Percentiles rank a stretch among this genome's conserved stretches.
Evolutionary conservation across 2,329 filamentous ascomycete genomes (phyloP).

Genomic region (Hymenoscyphus scutula): DNA sequence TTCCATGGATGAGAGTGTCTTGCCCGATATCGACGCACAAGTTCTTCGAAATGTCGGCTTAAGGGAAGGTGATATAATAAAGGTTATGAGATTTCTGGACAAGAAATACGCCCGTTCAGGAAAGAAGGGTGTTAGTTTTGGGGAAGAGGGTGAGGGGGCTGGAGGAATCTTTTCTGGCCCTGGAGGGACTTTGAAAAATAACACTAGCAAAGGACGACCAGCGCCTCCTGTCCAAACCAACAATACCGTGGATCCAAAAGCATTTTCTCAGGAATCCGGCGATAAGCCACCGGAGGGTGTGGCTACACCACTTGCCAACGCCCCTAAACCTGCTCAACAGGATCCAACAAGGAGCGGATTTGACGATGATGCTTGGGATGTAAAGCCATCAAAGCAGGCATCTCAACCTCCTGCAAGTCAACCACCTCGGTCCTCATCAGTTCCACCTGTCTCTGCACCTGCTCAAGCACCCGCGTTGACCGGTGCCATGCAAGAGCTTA

Average conservation of each 20-base stretch:
- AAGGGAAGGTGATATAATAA: conserved; percentile 93
- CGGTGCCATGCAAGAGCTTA: conserved; percentile 68
- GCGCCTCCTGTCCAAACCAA: conserved; percentile 82
- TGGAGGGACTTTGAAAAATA: conserved; percentile 87
- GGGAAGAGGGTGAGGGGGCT: conserved; percentile 53
- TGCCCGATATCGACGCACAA: conserved; percentile 83
- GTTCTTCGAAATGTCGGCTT: conserved; percentile 86
- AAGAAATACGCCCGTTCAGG: conserved; percentile 70
- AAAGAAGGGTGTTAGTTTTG: conserved; percentile 52
- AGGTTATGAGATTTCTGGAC: conserved; percentile 88
- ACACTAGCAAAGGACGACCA: conserved; percentile 88
- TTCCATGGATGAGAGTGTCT: conserved; percentile 91
- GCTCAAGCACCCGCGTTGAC: conserved; percentile 53
- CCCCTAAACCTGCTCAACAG: conserved; percentile 44
- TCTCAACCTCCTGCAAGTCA: conserved; percentile 37
- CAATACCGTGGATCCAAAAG: conserved; percentile 83
- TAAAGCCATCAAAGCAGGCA: conserved; percentile 72
- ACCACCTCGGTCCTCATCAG: conserved; percentile 41
- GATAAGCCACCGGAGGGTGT: conserved; percentile 44
- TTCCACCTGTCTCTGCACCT: conserved; percentile 36
- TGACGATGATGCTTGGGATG: conserved; percentile 96
- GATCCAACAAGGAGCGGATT: conserved; percentile 63
- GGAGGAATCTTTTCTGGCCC: conserved; percentile 87
- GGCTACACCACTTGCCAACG: conserved; percentile 45
- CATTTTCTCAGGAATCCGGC: conserved; percentile 63